Percentiles rank a stretch among this genome's conserved stretches.
Conservation (phyloP, 2,329 filamentous ascomycete species). For the Penicillium sp. region DNA sequence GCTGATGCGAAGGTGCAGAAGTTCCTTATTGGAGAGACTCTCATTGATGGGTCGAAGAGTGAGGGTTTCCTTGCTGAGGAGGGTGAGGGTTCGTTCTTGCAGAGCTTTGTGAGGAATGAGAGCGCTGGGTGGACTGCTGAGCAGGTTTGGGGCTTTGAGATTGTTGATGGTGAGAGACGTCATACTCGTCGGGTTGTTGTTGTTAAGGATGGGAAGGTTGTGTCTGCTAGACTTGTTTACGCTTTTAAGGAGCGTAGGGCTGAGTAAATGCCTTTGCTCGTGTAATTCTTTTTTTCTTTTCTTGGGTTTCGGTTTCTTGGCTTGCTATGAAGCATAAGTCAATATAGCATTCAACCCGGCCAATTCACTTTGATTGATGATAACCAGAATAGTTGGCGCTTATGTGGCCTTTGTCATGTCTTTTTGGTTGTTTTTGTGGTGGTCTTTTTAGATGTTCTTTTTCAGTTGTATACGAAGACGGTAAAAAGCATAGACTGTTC, state of each 20-base stretch:
- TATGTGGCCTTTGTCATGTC: too few relatives aligned
- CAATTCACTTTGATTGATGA: background rate
- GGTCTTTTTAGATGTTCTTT: too few relatives aligned
- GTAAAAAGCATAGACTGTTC: too few relatives aligned
- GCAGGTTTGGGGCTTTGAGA: conserved; percentile 54
- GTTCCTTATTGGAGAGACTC: conserved; percentile 43
- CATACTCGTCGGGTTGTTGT: conserved; percentile 47
- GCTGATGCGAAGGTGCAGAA: conserved; percentile 40
- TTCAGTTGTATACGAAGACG: too few relatives aligned
- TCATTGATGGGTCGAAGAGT: conserved; percentile 57
- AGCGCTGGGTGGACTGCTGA: conserved; percentile 55
- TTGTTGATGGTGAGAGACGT: conserved; percentile 41
- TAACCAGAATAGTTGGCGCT: too few relatives aligned
- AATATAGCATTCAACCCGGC: background rate
- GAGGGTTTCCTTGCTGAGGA: conserved; percentile 61
- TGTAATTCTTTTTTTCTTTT: background rate
- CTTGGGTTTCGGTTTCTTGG: background rate
- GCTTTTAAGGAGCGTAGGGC: conserved; percentile 26
- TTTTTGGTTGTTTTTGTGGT: too few relatives aligned
- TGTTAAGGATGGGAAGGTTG: conserved; percentile 37
- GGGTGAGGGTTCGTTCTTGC: conserved; percentile 46
- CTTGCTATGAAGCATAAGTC: background rate
- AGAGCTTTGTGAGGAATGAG: conserved; percentile 52
- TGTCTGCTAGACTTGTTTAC: conserved; percentile 45
- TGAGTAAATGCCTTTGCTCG: background rate